These are phyloP conservation scores for Sesbania bispinosa DNA, from an alignment of 306 rosid species.

Conservation along the genomic window DNA sequence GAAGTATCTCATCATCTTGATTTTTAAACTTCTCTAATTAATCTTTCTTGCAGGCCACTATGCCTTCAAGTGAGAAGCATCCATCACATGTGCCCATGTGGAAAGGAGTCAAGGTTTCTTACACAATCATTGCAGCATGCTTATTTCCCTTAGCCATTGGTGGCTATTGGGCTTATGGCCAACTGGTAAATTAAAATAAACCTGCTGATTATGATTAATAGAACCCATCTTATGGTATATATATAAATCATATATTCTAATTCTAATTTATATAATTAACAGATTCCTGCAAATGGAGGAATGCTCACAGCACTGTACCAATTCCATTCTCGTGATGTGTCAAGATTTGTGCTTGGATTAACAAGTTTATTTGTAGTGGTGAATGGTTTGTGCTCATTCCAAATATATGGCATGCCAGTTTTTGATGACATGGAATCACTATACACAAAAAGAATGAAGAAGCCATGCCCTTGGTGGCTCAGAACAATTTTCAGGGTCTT, in stretches of 20 bases:
- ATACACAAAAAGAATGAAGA: constrained; percentile 38
- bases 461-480: constrained; percentile 55
- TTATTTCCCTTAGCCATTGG: constrained; percentile 49
- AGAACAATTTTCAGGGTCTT: constrained; percentile 28
- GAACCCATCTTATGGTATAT: not conserved
- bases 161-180: constrained; percentile 62
- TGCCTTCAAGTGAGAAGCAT: constrained; percentile 61
- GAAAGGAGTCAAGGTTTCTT: constrained; percentile 50
- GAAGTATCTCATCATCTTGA: not conserved
- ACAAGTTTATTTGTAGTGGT: constrained; percentile 36
- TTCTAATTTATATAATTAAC: not conserved
- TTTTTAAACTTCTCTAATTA: not conserved
- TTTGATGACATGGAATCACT: constrained; percentile 51
- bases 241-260: not conserved
- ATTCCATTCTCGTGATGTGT: constrained; percentile 43
- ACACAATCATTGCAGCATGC: constrained; percentile 44
- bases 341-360: constrained; percentile 37
- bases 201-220: not conserved
- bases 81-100: constrained; percentile 61
- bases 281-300: constrained; percentile 53
- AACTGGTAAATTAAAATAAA: constrained; percentile 20
- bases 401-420: constrained; percentile 53
- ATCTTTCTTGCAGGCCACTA: constrained; percentile 37
- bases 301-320: constrained; percentile 37
- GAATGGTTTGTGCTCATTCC: constrained; percentile 48